Conservation (phyloP, 1,284 basidiomycete genomes). For the Pulveroboletus sp. region DNA sequence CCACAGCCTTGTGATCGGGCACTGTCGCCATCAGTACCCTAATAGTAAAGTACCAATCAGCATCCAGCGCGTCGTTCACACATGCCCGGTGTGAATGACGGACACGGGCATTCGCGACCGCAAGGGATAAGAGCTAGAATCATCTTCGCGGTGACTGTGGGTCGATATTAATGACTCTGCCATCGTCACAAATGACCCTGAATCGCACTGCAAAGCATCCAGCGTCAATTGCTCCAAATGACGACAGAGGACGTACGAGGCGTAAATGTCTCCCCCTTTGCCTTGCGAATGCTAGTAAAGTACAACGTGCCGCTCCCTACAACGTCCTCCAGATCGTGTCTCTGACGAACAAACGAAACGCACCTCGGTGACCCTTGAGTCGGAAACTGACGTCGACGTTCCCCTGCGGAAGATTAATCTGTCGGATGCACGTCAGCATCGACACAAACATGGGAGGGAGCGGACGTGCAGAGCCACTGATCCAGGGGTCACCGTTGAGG, state of each 20-base stretch:
- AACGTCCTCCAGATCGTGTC: neutral
- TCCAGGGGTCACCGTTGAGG: slow-evolving; percentile 71
- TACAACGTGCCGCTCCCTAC: slow-evolving; percentile 70
- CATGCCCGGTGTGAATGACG: too few species aligned
- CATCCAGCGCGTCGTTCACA: too few species aligned
- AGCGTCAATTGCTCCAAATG: neutral
- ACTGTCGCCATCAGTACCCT: too few species aligned
- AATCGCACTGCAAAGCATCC: slow-evolving; percentile 52
- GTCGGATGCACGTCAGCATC: neutral
- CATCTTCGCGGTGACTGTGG: neutral
- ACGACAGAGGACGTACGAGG: slow-evolving; percentile 47
- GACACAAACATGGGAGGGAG: neutral
- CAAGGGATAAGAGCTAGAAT: too few species aligned
- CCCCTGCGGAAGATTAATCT: slow-evolving; percentile 74
- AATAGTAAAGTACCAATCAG: too few species aligned
- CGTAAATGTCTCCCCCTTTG: slow-evolving; percentile 68
- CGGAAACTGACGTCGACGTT: slow-evolving; percentile 75
- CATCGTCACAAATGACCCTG: slow-evolving; percentile 65
- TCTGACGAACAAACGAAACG: neutral
- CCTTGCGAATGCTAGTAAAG: slow-evolving; percentile 75
- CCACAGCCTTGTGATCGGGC: too few species aligned
- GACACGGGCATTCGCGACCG: neutral
- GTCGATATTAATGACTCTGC: slow-evolving; percentile 41
- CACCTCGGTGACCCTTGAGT: slow-evolving; percentile 67
- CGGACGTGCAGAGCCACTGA: slow-evolving; percentile 57